Evolutionary conservation across 495 filamentous ascomycete species (phyloP), one percentile per base, ranked within the genome.

Genomic region (Copromyces sp.): DNA sequence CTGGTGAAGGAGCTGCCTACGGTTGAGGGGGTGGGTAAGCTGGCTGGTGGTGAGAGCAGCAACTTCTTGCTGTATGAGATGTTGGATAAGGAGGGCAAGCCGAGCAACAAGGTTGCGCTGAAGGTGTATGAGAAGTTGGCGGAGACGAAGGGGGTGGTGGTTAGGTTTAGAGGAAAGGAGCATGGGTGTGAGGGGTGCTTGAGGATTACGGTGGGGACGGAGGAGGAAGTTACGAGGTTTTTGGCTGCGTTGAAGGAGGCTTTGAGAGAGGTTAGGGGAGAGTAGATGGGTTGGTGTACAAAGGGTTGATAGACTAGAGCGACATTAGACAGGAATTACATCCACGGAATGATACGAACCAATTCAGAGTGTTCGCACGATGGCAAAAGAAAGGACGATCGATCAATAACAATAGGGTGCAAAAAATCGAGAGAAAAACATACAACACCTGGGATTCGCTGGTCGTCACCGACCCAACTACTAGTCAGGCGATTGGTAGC

Each of bases 31-130:
- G 84, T 98, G 9, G 96, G 95, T 4, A 85, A 89, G 40, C 90
- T 98, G 78, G 84, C 90, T 9, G 96, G 95, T 39, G 95, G 95
- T 3, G 81, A 80, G 39, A 89, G 87, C n/a, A 88, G 91, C 47
- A 99, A 99, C 77, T 99, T 98, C 78, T 77, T 99, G 71, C 86
- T 99, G 12, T 92, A 93, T 41, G 92, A 98, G 84, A 92, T 98
- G 71, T 80, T 98, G 35, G 87, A 95, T 77, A 81, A 79, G 69
- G 85, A 87, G 7, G 93, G 92, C 2, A 86, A 89, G 76, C 90
- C 95, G 17, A 90, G 91, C 80, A 99, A 98, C 77, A 82, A 80
- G 45, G 88, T 86, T 7, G 96, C 95, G 42, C 77, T 95, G 76
- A 88, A 86, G 24, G 87, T 93, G 24, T 98, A 99, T 78, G 90